Base-by-base conservation (phyloP, 345 rosid species). In the Linum tenue region DNA sequence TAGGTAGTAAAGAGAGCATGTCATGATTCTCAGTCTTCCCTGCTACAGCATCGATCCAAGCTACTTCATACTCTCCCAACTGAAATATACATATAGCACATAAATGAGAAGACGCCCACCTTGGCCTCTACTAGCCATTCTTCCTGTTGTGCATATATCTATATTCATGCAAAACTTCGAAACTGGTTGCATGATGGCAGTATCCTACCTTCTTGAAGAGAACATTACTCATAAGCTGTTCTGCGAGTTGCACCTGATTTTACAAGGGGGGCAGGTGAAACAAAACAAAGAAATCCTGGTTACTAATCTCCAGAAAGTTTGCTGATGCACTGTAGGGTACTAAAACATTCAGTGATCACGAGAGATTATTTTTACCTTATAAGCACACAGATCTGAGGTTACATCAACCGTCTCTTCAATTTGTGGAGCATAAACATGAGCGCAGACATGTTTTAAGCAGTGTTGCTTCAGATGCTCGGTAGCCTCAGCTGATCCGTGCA, bases 381-480 rank as follows among this genome's bases (percentile, higher is more conserved):
- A 88, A 41, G 96, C 99, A 81, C 99, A 90, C 71, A 90, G 72
- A 76, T 94, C 97, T 72, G 97, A 94, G 31, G 99, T 90, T 68
- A 90, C 95, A 62, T 94, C 97, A 60, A 90, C 80, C 0, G 91
- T 86, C 80, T 90, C 97, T 81, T 87, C 99, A 66, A 84, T 81
- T 70, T 85, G 85, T 10, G 99, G 97, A 69, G 96, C 89, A 69
- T 85, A 94, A 74, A 94, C 97, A 50, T 90, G 89, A 59, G 97
- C 90, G 62, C 95, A 88, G 40, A 86, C 86, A 55, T 74, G 82
- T 80, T 88, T 90, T 77, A 84, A 67, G 82, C 97, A 88, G 68
- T 88, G 96, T 72, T 94, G 95, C 82, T 84, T 94, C 84, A 94
- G 74, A 83, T 90, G 99, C 74, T 90, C 99, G 1, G 97, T 94